Percentiles rank a stretch among this genome's conserved stretches.
Evolutionary conservation across 768 basidiomycete genomes (phyloP).

Genomic region (Termitomyces sp.): DNA sequence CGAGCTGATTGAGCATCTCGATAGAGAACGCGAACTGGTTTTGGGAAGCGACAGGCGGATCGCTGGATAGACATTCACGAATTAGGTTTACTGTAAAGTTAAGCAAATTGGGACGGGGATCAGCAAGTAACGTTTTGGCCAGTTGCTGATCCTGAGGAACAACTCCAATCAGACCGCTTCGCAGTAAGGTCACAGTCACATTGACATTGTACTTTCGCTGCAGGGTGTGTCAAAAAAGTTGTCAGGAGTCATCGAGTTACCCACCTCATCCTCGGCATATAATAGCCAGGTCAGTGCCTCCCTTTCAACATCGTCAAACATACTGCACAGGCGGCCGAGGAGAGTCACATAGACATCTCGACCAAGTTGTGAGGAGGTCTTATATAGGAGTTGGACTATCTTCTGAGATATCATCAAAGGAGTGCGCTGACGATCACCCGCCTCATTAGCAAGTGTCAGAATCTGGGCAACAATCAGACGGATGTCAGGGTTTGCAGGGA

Average conservation of each 20-base stretch:
- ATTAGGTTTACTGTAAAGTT: slow-evolving; percentile 82
- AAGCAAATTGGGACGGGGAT: slow-evolving; percentile 73
- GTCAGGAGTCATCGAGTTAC: slow-evolving; percentile 21
- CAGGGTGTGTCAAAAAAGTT: slow-evolving; percentile 11
- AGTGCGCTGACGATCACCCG: slow-evolving; percentile 78
- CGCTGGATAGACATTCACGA: slow-evolving; percentile 79
- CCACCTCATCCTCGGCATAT: slow-evolving; percentile 93
- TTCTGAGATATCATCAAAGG: slow-evolving; percentile 94
- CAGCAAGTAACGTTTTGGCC: slow-evolving; percentile 77
- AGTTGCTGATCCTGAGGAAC: slow-evolving; percentile 86
- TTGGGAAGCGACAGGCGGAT: slow-evolving; percentile 78
- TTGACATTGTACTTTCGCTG: slow-evolving; percentile 96
- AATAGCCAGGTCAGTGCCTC: slow-evolving; percentile 97
- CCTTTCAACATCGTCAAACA: slow-evolving; percentile 90
- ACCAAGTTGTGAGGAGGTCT: slow-evolving; percentile 79
- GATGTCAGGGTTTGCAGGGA: slow-evolving; percentile 85
- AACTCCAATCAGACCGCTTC: slow-evolving; percentile 76
- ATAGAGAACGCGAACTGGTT: slow-evolving; percentile 77
- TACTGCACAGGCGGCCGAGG: slow-evolving; percentile 83
- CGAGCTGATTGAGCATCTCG: slow-evolving; percentile 75
- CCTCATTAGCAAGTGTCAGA: slow-evolving; percentile 75
- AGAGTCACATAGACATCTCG: slow-evolving; percentile 92
- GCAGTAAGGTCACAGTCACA: slow-evolving; percentile 86
- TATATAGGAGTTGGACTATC: slow-evolving; percentile 93
- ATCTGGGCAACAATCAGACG: slow-evolving; percentile 83